Base-by-base conservation (phyloP, 257 asterid genomes). In the Knoxia roxburghii region DNA sequence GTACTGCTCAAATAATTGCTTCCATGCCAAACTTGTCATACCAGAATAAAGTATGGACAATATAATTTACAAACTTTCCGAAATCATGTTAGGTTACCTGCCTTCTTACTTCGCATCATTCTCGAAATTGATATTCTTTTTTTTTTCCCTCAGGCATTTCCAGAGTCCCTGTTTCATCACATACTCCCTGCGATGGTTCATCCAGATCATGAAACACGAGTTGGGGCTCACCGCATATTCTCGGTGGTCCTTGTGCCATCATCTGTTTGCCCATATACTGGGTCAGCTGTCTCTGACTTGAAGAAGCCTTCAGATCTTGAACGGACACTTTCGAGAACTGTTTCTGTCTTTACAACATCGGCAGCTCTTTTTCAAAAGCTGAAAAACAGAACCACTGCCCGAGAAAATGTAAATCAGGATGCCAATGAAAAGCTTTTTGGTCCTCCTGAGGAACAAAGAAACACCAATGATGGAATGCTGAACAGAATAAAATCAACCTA, bases 191-290 rank as follows among this genome's bases (percentile, higher is more conserved):
- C 95, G 33, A 93, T 93, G 99, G 84, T 84, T 77, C 97, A 93
- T 82, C 95, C 90, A 20, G 99, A 93, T 76, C 90, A 84, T 40
- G 96, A 90, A 74, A 93, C 96, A 7, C 84, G 99, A 57, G 74
- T 93, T 26, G 99, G 96, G 73, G 99, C 96, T 76, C 99, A 93
- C 70, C 86, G 84, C 53, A 87, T 93, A 73, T 93, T 90, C 78
- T 86, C 99, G 13, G 97, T 90, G 60, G 95, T 93, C 61, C 97
- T 90, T 40, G 96, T 93, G 48, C 98, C 98, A 40, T 83, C 99
- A 70, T 88, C 99, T 18, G 86, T 93, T 68, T 75, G 79, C 73
- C 99, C 97, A 55, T 77, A 78, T 7, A 61, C 76, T 33, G 77
- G 73, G 72, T 68, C 86, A 37, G 68, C 75, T n/a, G 70, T 35